These are phyloP conservation scores for Termitomyces sp. DNA, from an alignment of 768 basidiomycete genomes.

Conservation along the genomic window DNA sequence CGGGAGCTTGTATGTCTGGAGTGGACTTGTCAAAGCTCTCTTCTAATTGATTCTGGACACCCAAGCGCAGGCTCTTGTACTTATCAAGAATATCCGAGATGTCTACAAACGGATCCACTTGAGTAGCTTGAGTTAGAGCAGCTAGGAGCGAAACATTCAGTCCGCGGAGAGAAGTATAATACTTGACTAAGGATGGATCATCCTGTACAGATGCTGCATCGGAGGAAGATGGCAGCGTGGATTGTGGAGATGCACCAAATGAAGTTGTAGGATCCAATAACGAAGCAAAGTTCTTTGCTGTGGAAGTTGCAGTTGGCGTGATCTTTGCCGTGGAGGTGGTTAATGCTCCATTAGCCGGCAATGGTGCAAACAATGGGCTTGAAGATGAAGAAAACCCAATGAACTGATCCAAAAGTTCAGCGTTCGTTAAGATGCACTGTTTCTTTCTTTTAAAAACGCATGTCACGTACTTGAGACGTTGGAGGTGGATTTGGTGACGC, in stretches of 20 bases:
- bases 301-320: conserved; percentile 32
- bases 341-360: not conserved
- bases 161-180: conserved; percentile 67
- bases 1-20: conserved; percentile 5
- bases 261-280: conserved; percentile 23
- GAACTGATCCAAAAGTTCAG: not conserved
- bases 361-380: not conserved
- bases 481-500: not conserved
- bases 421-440: conserved; percentile 7
- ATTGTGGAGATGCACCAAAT: conserved; percentile 1
- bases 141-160: conserved; percentile 62
- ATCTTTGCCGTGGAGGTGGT: conserved; percentile 17
- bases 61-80: conserved; percentile 51
- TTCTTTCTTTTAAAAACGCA: conserved; percentile 7
- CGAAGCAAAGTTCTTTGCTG: conserved; percentile 49
- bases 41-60: conserved; percentile 54
- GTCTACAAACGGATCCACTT: conserved; percentile 68
- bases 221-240: conserved; percentile 7
- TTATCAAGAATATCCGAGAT: conserved; percentile 46
- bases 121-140: conserved; percentile 51
- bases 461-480: conserved; percentile 4
- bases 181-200: conserved; percentile 38
- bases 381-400: not conserved
- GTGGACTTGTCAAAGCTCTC: conserved; percentile 12
- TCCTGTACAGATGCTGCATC: conserved; percentile 16